Base-by-base conservation (phyloP, 1,284 basidiomycete species). In the Amylostereum chailletii region DNA sequence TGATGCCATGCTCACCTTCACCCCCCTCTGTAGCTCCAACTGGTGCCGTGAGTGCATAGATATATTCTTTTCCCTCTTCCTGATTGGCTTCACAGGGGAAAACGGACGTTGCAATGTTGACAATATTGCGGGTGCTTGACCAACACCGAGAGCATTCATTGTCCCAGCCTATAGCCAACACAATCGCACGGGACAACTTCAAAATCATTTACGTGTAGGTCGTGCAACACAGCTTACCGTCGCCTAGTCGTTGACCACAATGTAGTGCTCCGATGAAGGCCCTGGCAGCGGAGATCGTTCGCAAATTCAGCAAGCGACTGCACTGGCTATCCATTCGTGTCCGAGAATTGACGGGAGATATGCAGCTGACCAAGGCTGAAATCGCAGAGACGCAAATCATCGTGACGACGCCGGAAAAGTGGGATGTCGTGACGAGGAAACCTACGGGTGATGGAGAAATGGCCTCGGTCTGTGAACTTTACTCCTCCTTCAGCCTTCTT, bases 381-480 rank as follows among this genome's bases (percentile, higher is more conserved):
- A 95, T 99, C 53, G 86, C 86, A 2, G 86, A 91, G 65, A 99
- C 96, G 10, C 96, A 99, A 63, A 90, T 99, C 51, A 98, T 99
- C 54, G 94, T 99, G 8, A 99, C 96, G 0, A 99, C 96, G 1
- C 96, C 96, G 0, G 96, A 99, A 65, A 99, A 99, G 67, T 99
- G 96, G 96, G 96, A 99, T 59, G 96, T 99, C 0, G 96, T 99
- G 1, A 99, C 96, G 5, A 77, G 96, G 53, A 99, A 97, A 64
- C 94, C 95, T 0, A 93, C 90, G 0, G 94, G 95, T 5, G 94
- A 98, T 66, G 94, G 94, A 9, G 94, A 98, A 64, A 74, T 99
- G 29, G 92, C 92, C 19, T 86, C 90, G 47, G 93, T 94, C 53
- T 50, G 83, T 63, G 11, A 33, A 10, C 19, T 38, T 19, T 32